A percentile compares a stretch with the other conserved stretches of the same genome.
These are phyloP conservation scores for Lodderomyces margitis DNA, from an alignment of 1,139 yeast species.

Conservation along the genomic window DNA sequence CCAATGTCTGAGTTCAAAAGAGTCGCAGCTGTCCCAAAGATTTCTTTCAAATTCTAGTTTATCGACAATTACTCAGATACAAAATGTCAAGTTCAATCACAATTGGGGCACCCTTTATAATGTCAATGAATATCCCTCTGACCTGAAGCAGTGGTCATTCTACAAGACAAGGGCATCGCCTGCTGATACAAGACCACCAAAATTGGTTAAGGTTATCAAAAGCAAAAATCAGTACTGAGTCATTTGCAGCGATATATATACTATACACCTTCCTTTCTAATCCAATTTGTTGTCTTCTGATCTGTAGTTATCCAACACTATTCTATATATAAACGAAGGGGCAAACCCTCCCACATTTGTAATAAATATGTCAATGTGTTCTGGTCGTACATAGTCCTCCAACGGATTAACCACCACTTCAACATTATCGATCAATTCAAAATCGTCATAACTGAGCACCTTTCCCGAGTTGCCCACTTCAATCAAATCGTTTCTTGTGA, in stretches of 20 bases:
- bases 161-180: neutral
- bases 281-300: conserved; percentile 72
- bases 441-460: conserved; percentile 70
- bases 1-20: neutral
- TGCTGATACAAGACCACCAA: conserved; percentile 1
- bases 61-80: conserved; percentile 9
- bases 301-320: conserved; percentile 90
- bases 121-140: conserved; percentile 4
- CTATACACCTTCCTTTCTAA: conserved; percentile 15
- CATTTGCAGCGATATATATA: too few relatives aligned
- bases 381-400: conserved; percentile 90
- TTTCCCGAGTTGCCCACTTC: conserved; percentile 94
- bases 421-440: conserved; percentile 62
- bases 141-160: conserved; percentile 1
- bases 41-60: conserved; percentile 8
- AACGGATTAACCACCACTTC: conserved; percentile 86
- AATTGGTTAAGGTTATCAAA: conserved; percentile 8
- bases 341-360: conserved; percentile 96
- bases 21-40: neutral
- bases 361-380: conserved; percentile 87
- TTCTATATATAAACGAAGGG: conserved; percentile 93
- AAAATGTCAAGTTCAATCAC: conserved; percentile 3
- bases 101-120: conserved; percentile 2
- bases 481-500: conserved; percentile 80
- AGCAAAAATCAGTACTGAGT: neutral